A percentile compares a stretch with the other conserved stretches of the same genome.
Evolutionary conservation across 768 basidiomycete species (phyloP).

Genomic region (Podaxis sp.): DNA sequence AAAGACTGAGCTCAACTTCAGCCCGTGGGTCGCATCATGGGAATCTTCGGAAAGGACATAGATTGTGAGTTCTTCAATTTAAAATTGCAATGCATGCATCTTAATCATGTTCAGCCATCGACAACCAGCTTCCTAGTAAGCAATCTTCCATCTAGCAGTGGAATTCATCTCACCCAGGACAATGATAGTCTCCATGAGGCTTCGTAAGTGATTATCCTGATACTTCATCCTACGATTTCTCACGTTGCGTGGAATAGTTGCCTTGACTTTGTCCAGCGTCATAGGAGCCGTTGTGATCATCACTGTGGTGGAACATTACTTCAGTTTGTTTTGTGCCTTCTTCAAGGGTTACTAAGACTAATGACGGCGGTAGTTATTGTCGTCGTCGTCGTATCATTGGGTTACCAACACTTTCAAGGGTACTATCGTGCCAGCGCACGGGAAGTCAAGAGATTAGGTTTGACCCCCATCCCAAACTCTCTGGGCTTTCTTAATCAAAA

Average conservation of each 20-base stretch:
- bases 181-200: slow-evolving; percentile 50
- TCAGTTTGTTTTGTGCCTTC: slow-evolving; percentile 40
- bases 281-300: slow-evolving; percentile 55
- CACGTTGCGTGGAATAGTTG: slow-evolving; percentile 31
- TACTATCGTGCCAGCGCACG: slow-evolving; percentile 74
- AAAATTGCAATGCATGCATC: not conserved
- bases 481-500: not conserved
- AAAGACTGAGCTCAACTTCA: slow-evolving; percentile 20
- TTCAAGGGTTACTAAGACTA: not conserved
- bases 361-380: slow-evolving; percentile 45
- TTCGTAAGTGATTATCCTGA: slow-evolving; percentile 39
- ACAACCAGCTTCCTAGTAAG: slow-evolving; percentile 60
- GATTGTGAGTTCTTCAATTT: slow-evolving; percentile 42
- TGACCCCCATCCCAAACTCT: not conserved
- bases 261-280: slow-evolving; percentile 50
- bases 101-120: slow-evolving; percentile 42
- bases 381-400: slow-evolving; percentile 49
- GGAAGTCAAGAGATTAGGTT: slow-evolving; percentile 61
- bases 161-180: not conserved
- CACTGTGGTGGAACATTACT: slow-evolving; percentile 59
- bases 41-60: slow-evolving; percentile 67
- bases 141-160: not conserved
- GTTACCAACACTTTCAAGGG: slow-evolving; percentile 63
- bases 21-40: slow-evolving; percentile 61
- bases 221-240: not conserved